A percentile compares a stretch with the other conserved stretches of the same genome.
Conservation (phyloP, 2,329 filamentous ascomycete species). For the Fusarium verrucosum region DNA sequence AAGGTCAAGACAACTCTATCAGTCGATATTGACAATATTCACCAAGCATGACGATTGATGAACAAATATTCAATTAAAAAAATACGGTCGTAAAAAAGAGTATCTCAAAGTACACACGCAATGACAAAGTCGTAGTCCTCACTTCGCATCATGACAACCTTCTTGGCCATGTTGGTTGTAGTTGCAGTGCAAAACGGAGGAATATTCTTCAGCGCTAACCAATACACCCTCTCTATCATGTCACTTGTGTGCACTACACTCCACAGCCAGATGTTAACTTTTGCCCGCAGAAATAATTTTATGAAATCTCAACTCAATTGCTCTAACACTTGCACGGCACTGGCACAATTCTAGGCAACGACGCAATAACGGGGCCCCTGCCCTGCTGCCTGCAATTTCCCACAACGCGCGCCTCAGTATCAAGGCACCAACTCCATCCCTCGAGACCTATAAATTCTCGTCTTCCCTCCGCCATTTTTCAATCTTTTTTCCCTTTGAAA, state of each 20-base stretch:
- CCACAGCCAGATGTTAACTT: too few relatives aligned
- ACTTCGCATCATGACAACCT: too few relatives aligned
- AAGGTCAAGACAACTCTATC: too few relatives aligned
- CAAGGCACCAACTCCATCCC: slow-evolving; percentile 7
- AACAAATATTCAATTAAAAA: too few relatives aligned
- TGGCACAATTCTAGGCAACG: not conserved
- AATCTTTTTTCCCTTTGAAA: slow-evolving; percentile 49
- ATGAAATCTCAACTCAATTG: not conserved
- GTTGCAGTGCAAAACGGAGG: too few relatives aligned
- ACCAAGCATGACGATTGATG: too few relatives aligned
- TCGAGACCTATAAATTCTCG: slow-evolving; percentile 48
- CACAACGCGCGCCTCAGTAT: slow-evolving; percentile 13
- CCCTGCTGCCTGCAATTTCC: slow-evolving; percentile 14
- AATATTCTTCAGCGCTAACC: not conserved
- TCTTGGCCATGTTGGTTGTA: too few relatives aligned
- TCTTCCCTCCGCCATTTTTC: slow-evolving; percentile 3
- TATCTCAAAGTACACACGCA: too few relatives aligned
- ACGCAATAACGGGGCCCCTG: not conserved
- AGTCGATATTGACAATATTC: too few relatives aligned
- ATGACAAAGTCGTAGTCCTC: too few relatives aligned
- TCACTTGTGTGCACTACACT: not conserved
- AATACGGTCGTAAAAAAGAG: too few relatives aligned
- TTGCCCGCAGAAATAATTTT: not conserved
- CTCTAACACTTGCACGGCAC: not conserved
- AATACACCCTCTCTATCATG: not conserved